Evolutionary conservation across 495 filamentous ascomycete genomes (phyloP).

Genomic region (Margaritispora aquatica): DNA sequence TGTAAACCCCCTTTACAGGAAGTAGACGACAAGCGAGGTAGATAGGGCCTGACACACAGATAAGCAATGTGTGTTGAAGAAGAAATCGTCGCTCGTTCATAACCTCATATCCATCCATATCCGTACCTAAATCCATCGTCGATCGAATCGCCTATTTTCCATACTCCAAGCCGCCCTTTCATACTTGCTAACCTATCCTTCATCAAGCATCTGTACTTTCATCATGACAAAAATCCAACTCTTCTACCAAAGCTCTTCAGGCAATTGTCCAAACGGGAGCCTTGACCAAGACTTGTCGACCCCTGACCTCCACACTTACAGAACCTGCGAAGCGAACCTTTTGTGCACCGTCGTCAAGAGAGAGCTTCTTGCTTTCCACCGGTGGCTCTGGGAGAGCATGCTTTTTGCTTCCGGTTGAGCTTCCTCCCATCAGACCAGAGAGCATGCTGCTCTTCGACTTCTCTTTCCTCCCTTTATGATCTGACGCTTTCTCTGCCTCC

Average conservation of each 20-base stretch:
- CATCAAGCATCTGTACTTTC: background rate
- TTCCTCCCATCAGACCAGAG: constrained; percentile 28
- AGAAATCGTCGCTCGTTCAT: background rate
- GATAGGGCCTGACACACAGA: too few species aligned
- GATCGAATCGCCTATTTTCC: background rate
- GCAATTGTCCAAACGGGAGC: constrained; percentile 76
- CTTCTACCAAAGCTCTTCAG: background rate
- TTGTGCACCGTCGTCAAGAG: constrained; percentile 33
- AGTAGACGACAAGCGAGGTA: too few species aligned
- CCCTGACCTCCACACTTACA: constrained; percentile 77
- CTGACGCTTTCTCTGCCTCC: constrained; percentile 32
- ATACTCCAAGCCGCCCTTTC: background rate
- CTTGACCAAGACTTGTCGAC: constrained; percentile 76
- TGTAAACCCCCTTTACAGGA: too few species aligned
- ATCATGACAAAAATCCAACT: background rate
- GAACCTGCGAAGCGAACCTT: constrained; percentile 81
- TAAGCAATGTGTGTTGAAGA: background rate
- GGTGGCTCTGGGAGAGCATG: constrained; percentile 16
- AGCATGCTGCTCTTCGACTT: constrained; percentile 31
- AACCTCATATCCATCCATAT: background rate
- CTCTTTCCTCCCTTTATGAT: constrained; percentile 29
- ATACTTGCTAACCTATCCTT: too few species aligned
- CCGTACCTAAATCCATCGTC: background rate
- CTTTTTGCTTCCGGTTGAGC: constrained; percentile 16
- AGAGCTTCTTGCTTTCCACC: constrained; percentile 19